phyloP scores from a whole-genome alignment of 805 yeast genomes.

The Candida pseudoglaebosa region DNA sequence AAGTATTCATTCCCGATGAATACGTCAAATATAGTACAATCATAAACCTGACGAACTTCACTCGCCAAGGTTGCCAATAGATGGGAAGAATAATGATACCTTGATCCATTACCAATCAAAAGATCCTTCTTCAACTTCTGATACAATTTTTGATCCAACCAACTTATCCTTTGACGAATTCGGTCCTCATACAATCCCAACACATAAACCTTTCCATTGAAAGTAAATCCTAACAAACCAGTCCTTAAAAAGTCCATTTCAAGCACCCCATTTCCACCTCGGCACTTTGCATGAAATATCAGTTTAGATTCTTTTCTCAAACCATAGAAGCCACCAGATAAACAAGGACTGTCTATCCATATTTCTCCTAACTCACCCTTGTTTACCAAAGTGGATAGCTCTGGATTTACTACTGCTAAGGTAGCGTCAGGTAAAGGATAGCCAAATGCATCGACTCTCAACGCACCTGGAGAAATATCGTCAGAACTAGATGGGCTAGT shows the following conservation, averaged over 20 bases:
- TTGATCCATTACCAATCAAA: slow-evolving; percentile 36
- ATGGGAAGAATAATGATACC: slow-evolving; percentile 85
- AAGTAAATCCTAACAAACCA: slow-evolving; percentile 84
- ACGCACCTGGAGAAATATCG: slow-evolving; percentile 32
- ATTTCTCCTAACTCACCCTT: slow-evolving; percentile 88
- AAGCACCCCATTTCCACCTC: slow-evolving; percentile 63
- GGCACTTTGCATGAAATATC: slow-evolving; percentile 79
- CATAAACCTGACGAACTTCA: slow-evolving; percentile 75
- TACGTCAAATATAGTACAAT: slow-evolving; percentile 88
- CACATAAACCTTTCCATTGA: slow-evolving; percentile 82
- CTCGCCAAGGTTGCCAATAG: slow-evolving; percentile 79
- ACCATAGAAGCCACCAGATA: slow-evolving; percentile 89
- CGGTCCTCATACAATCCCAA: slow-evolving; percentile 91
- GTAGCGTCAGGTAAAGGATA: slow-evolving; percentile 93
- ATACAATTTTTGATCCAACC: slow-evolving; percentile 51
- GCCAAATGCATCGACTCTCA: slow-evolving; percentile 89
- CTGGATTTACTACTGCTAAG: slow-evolving; percentile 91
- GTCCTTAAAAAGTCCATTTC: slow-evolving; percentile 85
- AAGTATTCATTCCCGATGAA: slow-evolving; percentile 74
- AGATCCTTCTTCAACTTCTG: slow-evolving; percentile 24
- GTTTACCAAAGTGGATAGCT: slow-evolving; percentile 68
- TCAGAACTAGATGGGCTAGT: slow-evolving; percentile 51
- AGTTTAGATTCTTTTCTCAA: slow-evolving; percentile 58
- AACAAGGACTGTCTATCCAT: slow-evolving; percentile 93
- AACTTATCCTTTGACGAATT: slow-evolving; percentile 69